A percentile compares a stretch with the other conserved stretches of the same genome.
Conservation (phyloP, 73 alveolate genomes). For the Paramecium sonneborni region DNA sequence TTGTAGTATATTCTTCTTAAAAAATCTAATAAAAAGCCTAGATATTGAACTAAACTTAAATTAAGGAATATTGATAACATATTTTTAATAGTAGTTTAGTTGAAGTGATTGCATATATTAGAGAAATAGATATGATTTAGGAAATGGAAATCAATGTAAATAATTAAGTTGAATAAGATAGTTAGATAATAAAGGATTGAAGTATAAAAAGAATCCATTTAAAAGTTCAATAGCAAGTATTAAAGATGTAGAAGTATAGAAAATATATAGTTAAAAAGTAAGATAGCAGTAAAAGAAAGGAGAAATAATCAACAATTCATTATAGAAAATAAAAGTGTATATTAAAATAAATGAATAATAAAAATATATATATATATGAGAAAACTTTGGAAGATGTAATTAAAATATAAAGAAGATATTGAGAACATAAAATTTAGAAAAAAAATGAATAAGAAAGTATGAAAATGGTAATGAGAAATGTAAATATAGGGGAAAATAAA, state of each 20-base stretch:
- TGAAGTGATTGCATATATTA: background rate
- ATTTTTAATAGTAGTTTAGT: background rate
- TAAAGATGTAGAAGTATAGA: background rate
- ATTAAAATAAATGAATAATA: background rate
- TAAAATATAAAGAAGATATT: background rate
- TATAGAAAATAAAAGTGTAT: background rate
- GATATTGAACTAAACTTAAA: background rate
- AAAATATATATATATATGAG: background rate
- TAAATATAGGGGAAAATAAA: background rate
- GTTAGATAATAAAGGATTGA: background rate
- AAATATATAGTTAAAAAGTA: background rate
- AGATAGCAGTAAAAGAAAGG: background rate
- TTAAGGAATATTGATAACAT: background rate
- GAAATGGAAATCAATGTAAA: background rate
- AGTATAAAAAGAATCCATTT: background rate
- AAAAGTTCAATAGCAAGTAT: background rate
- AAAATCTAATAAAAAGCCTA: background rate
- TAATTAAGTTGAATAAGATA: background rate
- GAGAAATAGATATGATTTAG: background rate
- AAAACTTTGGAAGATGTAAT: background rate
- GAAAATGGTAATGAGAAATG: conserved; percentile 66
- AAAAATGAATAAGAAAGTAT: background rate
- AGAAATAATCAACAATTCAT: background rate
- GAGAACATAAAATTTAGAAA: background rate
- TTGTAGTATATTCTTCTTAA: background rate